Evolutionary conservation across 2,329 filamentous ascomycete species (phyloP).

Genomic region (Aulographum hederae): DNA sequence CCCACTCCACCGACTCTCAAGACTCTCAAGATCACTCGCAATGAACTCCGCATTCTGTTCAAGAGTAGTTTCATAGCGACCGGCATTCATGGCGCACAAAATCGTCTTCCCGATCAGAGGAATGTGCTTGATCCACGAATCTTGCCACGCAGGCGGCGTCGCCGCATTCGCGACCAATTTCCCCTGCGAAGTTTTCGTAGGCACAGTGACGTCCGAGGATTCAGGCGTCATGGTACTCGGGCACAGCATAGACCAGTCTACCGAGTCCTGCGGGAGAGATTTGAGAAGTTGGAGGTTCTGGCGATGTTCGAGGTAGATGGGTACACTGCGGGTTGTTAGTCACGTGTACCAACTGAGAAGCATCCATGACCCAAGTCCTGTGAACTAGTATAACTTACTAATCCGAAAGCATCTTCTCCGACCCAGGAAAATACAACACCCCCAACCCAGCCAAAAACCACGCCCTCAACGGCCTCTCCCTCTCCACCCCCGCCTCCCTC

Average conservation of each 20-base stretch:
- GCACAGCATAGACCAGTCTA: conserved; percentile 23
- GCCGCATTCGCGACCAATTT: conserved; percentile 13
- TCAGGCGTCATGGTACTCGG: conserved; percentile 18
- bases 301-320: conserved; percentile 17
- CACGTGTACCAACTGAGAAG: conserved; percentile 3
- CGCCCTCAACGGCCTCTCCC: conserved; percentile 15
- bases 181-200: conserved; percentile 9
- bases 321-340: conserved; percentile 12
- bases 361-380: conserved; percentile 3
- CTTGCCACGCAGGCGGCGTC: conserved; percentile 16
- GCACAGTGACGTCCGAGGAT: conserved; percentile 12
- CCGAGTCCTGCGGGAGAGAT: conserved; percentile 10
- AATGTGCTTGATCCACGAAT: conserved; percentile 14
- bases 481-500: conserved; percentile 15
- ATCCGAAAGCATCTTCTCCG: conserved; percentile 14
- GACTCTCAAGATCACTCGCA: conserved; percentile 18
- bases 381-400: conserved; percentile 11
- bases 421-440: conserved; percentile 19
- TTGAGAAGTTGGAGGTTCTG: conserved; percentile 14
- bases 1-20: conserved; percentile 14
- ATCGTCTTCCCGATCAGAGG: conserved; percentile 16
- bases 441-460: conserved; percentile 21
- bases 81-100: conserved; percentile 11
- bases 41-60: conserved; percentile 26
- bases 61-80: conserved; percentile 18